phyloP scores from a whole-genome alignment of 2,329 filamentous ascomycete species.

The Alternaria triticina region DNA sequence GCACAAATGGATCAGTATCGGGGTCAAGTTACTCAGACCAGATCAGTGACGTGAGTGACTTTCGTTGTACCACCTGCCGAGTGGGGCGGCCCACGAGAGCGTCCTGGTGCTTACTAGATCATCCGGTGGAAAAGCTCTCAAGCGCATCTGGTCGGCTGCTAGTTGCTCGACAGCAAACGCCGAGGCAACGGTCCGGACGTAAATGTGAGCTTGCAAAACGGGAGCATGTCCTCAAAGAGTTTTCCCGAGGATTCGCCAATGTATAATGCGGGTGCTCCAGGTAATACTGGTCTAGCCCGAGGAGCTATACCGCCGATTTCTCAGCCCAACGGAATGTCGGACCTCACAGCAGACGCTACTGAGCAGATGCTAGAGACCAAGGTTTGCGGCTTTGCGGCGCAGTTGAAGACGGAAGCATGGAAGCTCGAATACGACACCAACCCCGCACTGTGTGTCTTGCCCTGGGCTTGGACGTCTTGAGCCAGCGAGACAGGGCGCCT shows the following conservation, averaged over 20 bases:
- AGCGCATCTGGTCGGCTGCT: not conserved
- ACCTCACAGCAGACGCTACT: conserved; percentile 9
- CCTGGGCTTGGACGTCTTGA: conserved; percentile 15
- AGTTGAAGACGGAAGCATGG: conserved; percentile 21
- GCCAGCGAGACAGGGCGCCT: conserved; percentile 23
- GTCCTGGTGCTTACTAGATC: conserved; percentile 7
- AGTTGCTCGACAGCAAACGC: not conserved
- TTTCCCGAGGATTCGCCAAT: conserved; percentile 31
- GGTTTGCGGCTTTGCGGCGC: conserved; percentile 14
- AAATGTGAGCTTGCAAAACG: conserved; percentile 2
- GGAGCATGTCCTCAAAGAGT: conserved; percentile 4
- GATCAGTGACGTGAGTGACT: conserved; percentile 16
- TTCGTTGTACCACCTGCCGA: conserved; percentile 12
- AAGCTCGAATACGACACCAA: conserved; percentile 29
- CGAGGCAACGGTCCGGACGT: conserved; percentile 11
- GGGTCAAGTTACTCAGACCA: not conserved
- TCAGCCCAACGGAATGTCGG: conserved; percentile 15
- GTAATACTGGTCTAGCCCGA: conserved; percentile 3
- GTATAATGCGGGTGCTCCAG: conserved; percentile 3
- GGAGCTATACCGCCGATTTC: conserved; percentile 4
- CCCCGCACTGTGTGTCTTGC: conserved; percentile 32
- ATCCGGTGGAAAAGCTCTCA: conserved; percentile 8
- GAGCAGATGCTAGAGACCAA: conserved; percentile 4
- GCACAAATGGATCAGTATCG: conserved; percentile 4
- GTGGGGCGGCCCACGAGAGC: conserved; percentile 7